Evolutionary conservation across 768 basidiomycete species (phyloP).

Genomic region (Chalciporus piperatus): DNA sequence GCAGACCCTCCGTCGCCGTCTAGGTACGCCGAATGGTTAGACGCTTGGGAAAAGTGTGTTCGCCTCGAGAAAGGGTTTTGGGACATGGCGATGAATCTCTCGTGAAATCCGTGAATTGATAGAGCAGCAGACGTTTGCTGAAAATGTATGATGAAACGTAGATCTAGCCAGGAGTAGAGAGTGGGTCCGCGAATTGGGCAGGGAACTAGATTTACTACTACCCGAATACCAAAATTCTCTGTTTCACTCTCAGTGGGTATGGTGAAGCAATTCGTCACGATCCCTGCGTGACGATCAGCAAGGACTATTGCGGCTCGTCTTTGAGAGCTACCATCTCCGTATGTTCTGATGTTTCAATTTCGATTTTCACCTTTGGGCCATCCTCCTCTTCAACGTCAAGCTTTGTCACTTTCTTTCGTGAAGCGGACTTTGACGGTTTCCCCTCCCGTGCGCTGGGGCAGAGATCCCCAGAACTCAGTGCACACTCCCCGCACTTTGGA

Average conservation of each 20-base stretch:
- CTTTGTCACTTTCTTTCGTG: constrained; percentile 5
- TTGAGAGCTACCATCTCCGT: background rate
- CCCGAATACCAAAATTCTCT: too few species aligned
- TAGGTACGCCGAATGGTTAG: constrained; percentile 62
- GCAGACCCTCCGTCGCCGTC: constrained; percentile 59
- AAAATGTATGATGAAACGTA: too few species aligned
- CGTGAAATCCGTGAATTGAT: background rate
- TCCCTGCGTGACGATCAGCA: background rate
- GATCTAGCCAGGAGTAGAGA: too few species aligned
- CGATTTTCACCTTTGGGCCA: constrained; percentile 40
- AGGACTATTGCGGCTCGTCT: background rate
- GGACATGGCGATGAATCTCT: constrained; percentile 59
- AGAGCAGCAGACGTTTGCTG: background rate
- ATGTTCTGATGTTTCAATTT: constrained; percentile 26
- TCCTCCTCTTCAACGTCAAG: constrained; percentile 4
- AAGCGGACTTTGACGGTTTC: constrained; percentile 15
- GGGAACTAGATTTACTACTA: too few species aligned
- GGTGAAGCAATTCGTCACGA: background rate
- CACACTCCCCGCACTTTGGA: constrained; percentile 64
- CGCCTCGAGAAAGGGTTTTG: constrained; percentile 83
- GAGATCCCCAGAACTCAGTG: constrained; percentile 49
- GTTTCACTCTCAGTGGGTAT: too few species aligned
- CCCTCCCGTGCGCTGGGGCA: constrained; percentile 64
- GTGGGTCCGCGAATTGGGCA: too few species aligned
- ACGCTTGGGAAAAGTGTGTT: constrained; percentile 75